A percentile compares a stretch with the other conserved stretches of the same genome.
phyloP scores from a whole-genome alignment of 2,329 filamentous ascomycete genomes.

The Xylariaceae sp. region DNA sequence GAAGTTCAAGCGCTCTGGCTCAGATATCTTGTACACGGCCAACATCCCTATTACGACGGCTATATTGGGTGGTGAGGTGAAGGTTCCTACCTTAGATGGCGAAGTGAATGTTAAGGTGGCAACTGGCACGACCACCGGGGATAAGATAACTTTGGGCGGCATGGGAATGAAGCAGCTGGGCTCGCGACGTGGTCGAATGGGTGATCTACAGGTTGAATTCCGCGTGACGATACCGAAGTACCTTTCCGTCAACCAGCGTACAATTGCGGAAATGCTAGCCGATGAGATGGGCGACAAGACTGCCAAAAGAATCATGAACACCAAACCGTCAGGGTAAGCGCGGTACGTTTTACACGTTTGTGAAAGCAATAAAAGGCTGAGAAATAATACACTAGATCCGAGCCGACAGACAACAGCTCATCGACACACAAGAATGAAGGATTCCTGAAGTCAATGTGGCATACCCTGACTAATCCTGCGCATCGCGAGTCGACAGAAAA shows the following conservation, averaged over 20 bases:
- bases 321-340: slow-evolving; percentile 53
- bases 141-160: slow-evolving; percentile 80
- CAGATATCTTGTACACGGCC: slow-evolving; percentile 90
- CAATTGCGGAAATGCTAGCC: slow-evolving; percentile 89
- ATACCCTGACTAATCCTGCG: slow-evolving; percentile 73
- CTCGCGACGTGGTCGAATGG: slow-evolving; percentile 61
- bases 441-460: slow-evolving; percentile 90
- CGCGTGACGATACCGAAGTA: slow-evolving; percentile 95
- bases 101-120: slow-evolving; percentile 86
- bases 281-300: slow-evolving; percentile 93
- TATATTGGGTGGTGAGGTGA: slow-evolving; percentile 83
- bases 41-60: slow-evolving; percentile 90
- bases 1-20: slow-evolving; percentile 81
- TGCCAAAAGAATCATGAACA: slow-evolving; percentile 88
- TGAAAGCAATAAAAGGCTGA: slow-evolving; percentile 14
- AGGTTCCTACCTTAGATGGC: slow-evolving; percentile 83
- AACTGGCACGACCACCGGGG: slow-evolving; percentile 88
- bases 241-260: slow-evolving; percentile 83
- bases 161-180: slow-evolving; percentile 91
- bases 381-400: slow-evolving; percentile 14
- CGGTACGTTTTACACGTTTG: background rate
- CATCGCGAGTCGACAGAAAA: slow-evolving; percentile 39
- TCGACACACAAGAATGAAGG: slow-evolving; percentile 72
- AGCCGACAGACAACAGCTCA: slow-evolving; percentile 32
- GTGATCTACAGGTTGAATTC: slow-evolving; percentile 91